Percentiles rank a stretch among this genome's conserved stretches.
Evolutionary conservation across 1,284 basidiomycete species (phyloP).

Genomic region (Papiliotrema terrestris): DNA sequence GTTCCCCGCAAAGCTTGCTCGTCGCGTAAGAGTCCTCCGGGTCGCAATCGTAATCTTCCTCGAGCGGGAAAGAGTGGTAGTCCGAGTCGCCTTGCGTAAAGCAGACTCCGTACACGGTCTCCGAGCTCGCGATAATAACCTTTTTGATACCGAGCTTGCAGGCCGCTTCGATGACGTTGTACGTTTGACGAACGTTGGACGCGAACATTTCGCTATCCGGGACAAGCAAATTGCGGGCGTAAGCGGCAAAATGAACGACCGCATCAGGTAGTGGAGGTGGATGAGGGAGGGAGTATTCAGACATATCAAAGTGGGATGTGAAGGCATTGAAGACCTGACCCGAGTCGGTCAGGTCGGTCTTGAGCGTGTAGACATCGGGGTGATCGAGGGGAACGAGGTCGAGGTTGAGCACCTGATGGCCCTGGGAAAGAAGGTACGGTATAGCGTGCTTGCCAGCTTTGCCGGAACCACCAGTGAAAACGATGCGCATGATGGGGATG

Average conservation of each 20-base stretch:
- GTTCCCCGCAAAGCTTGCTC: slow-evolving; percentile 35
- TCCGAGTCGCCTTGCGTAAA: slow-evolving; percentile 40
- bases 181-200: slow-evolving; percentile 29
- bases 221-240: slow-evolving; percentile 35
- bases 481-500: slow-evolving; percentile 21
- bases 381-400: slow-evolving; percentile 34
- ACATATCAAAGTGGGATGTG: slow-evolving; percentile 29
- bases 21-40: slow-evolving; percentile 33
- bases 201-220: slow-evolving; percentile 34
- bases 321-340: slow-evolving; percentile 42
- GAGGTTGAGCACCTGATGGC: slow-evolving; percentile 39
- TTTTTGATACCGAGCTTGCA: slow-evolving; percentile 39
- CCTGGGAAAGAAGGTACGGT: slow-evolving; percentile 34
- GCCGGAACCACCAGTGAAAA: slow-evolving; percentile 39
- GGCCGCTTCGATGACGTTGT: slow-evolving; percentile 41
- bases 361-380: slow-evolving; percentile 38
- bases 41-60: slow-evolving; percentile 27
- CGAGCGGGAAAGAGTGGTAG: slow-evolving; percentile 35
- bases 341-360: slow-evolving; percentile 34
- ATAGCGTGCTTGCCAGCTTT: slow-evolving; percentile 41
- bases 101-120: slow-evolving; percentile 38
- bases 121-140: slow-evolving; percentile 33
- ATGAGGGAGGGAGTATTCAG: slow-evolving; percentile 26
- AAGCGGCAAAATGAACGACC: slow-evolving; percentile 39
- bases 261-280: slow-evolving; percentile 17